Base-by-base conservation (phyloP, 805 yeast species). In the Lipomyces mesembrius region DNA sequence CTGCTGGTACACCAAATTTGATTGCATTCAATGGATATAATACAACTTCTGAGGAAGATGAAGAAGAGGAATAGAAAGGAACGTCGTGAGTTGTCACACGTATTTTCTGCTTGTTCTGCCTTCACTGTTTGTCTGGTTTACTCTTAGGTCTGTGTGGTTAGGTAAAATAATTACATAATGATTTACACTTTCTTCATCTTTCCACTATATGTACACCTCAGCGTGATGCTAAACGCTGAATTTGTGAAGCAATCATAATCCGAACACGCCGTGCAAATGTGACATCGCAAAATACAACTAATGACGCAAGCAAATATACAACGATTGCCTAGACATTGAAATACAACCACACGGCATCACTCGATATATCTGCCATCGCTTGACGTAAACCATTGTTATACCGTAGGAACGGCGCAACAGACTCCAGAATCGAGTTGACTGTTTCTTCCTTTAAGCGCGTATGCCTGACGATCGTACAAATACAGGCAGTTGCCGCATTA, bases 261-360 rank as follows among this genome's bases (percentile, higher is more conserved):
- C 22, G 49, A 43, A 43, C 22, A 43, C 22, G 22, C 22, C 49
- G 49, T 43, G 20, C 49, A 43, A 43, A 43, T 43, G 49, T 43
- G 12, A 37, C 39, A 17, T 43, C 7, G 49, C 49, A 17, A 43
- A 43, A 17, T 43, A n/a, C 8, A 43, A 43, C 49, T n/a, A 43
- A 7, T n/a, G 49, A 43, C 22, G 49, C 49, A 43, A 43, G 49
- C n/a, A 43, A 43, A 17, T 17, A 43, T 43, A 43, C 49, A 43
- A 43, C 22, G 22, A n/a, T 43, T 43, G 20, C n/a, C 49, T 43
- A 43, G 49, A 49, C 39, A 34, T 61, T 59, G 22, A 61, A 2
- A 58, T 59, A 55, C 54, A 68, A 25, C 71, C 71, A 68, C 20
- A 66, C 67, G 9, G 65, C 60, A 49, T 68, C 71, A 3, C 54